These are phyloP conservation scores for Alnus rubra DNA, from an alignment of 306 rosid genomes.

Conservation along the genomic window DNA sequence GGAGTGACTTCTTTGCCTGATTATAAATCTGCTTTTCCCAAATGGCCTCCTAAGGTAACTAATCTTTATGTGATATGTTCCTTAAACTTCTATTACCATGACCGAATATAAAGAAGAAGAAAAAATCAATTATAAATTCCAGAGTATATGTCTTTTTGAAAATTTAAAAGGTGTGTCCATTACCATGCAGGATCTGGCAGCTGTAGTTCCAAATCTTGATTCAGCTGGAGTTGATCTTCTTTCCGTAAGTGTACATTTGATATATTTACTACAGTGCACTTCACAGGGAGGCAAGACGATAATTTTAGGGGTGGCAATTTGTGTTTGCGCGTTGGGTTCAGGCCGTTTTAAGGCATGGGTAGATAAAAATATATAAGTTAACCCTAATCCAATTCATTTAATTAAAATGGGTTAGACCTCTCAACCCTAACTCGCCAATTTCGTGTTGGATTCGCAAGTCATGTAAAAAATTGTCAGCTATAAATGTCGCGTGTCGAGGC, in stretches of 20 bases:
- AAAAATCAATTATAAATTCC: background rate
- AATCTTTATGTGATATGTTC: conserved; percentile 4
- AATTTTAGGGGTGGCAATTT: background rate
- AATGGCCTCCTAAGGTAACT: conserved; percentile 83
- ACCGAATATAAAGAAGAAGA: background rate
- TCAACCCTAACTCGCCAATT: too few species aligned
- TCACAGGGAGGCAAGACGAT: conserved; percentile 23
- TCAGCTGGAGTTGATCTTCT: conserved; percentile 87
- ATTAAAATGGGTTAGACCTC: too few species aligned
- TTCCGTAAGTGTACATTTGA: conserved; percentile 60
- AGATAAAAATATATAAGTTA: too few species aligned
- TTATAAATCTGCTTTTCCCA: conserved; percentile 91
- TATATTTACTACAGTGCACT: conserved; percentile 1
- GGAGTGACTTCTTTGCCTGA: conserved; percentile 98
- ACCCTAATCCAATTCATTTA: too few species aligned
- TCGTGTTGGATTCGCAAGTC: too few species aligned
- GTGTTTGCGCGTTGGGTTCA: too few species aligned
- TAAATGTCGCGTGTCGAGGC: too few species aligned
- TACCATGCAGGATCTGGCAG: conserved; percentile 67
- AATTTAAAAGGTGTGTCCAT: conserved; percentile 12
- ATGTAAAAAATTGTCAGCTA: too few species aligned
- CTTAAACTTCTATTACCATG: conserved; percentile 10
- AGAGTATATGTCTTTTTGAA: conserved; percentile 1
- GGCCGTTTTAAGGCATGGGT: too few species aligned
- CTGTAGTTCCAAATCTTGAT: conserved; percentile 82